Evolutionary conservation across 1,284 basidiomycete genomes (phyloP).

Genomic region (Cerrena zonata): DNA sequence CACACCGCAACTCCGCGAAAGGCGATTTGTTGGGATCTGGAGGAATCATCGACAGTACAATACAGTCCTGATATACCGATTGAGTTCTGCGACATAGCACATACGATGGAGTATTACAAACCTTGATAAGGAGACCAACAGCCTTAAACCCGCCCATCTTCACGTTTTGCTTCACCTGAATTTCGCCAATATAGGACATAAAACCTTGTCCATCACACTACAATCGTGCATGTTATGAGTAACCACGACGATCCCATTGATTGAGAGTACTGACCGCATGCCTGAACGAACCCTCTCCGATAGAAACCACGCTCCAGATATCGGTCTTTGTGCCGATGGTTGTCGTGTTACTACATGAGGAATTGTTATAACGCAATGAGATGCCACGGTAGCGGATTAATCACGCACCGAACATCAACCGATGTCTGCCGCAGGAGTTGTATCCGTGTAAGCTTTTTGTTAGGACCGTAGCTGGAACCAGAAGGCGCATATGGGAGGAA

Average conservation of each 20-base stretch:
- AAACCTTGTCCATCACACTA: constrained; percentile 58
- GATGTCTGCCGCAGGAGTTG: constrained; percentile 60
- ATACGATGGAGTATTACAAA: constrained; percentile 21
- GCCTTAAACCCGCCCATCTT: constrained; percentile 58
- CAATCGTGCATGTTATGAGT: background rate
- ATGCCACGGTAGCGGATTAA: background rate
- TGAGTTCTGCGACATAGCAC: background rate
- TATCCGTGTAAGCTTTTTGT: constrained; percentile 46
- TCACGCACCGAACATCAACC: constrained; percentile 54
- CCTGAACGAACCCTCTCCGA: constrained; percentile 58
- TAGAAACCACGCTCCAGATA: constrained; percentile 61
- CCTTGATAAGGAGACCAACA: constrained; percentile 60
- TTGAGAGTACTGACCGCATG: constrained; percentile 42
- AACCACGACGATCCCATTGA: background rate
- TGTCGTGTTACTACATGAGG: constrained; percentile 19
- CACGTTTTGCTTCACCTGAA: constrained; percentile 42
- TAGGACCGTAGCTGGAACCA: constrained; percentile 28
- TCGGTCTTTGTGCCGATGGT: constrained; percentile 49
- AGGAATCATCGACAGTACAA: constrained; percentile 56
- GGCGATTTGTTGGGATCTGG: constrained; percentile 48
- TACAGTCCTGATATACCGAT: constrained; percentile 44
- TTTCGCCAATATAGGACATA: constrained; percentile 57
- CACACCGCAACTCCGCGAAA: constrained; percentile 53
- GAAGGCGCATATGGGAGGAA: constrained; percentile 56
- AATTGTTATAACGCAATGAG: background rate